phyloP scores from a whole-genome alignment of 139 green algal species.

The Cymbomonas tetramitiformis region DNA sequence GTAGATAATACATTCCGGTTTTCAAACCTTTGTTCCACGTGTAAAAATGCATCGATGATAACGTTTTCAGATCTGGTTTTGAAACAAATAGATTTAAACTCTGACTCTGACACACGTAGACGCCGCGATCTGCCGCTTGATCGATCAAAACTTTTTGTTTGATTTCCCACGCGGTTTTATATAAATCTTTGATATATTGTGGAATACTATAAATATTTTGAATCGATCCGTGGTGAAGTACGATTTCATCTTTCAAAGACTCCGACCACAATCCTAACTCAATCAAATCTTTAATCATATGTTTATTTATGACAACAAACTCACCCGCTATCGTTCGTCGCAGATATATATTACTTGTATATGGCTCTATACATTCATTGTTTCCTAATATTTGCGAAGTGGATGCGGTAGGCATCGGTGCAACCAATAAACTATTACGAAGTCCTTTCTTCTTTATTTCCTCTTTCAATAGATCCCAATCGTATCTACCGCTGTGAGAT shows the following conservation, averaged over 20 bases:
- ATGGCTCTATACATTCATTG: conserved; percentile 98
- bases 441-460: conserved; percentile 67
- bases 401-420: conserved; percentile 91
- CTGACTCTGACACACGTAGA: conserved; percentile 94
- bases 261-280: conserved; percentile 70
- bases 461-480: conserved; percentile 64
- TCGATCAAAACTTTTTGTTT: conserved; percentile 81
- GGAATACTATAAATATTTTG: conserved; percentile 61
- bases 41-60: conserved; percentile 96
- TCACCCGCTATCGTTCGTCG: conserved; percentile 81
- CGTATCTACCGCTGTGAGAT: conserved; percentile 38
- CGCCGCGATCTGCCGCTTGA: conserved; percentile 96
- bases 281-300: conserved; percentile 86
- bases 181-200: conserved; percentile 75
- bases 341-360: conserved; percentile 98
- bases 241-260: conserved; percentile 86
- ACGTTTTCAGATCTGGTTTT: conserved; percentile 95
- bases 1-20: conserved; percentile 97
- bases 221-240: conserved; percentile 64
- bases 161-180: conserved; percentile 99
- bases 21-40: conserved; percentile 87
- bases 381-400: conserved; percentile 83
- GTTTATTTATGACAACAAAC: conserved; percentile 92
- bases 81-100: conserved; percentile 96
- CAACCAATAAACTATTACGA: conserved; percentile 90